Percentiles rank a stretch among this genome's conserved stretches.
Evolutionary conservation across 805 yeast species (phyloP).

Genomic region (Pichia nanzhaoensis): DNA sequence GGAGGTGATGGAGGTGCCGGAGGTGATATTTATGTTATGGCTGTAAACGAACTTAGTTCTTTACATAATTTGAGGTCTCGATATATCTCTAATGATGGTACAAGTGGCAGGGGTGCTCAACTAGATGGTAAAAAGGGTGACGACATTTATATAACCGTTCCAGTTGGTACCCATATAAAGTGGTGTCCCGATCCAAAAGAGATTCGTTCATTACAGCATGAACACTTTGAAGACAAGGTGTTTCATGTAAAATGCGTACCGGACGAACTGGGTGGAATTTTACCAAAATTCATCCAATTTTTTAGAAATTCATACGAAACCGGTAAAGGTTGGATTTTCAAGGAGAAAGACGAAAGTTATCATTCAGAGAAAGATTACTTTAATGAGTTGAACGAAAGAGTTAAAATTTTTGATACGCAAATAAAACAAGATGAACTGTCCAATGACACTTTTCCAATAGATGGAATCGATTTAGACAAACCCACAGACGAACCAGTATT

Average conservation of each 20-base stretch:
- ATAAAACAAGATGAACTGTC: slow-evolving; percentile 49
- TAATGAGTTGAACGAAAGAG: slow-evolving; percentile 52
- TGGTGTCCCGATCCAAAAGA: slow-evolving; percentile 75
- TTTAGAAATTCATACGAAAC: slow-evolving; percentile 52
- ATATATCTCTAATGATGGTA: slow-evolving; percentile 70
- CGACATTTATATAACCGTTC: slow-evolving; percentile 76
- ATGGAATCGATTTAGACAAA: slow-evolving; percentile 68
- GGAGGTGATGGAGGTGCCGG: slow-evolving; percentile 99
- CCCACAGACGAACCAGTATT: slow-evolving; percentile 62
- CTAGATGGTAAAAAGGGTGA: slow-evolving; percentile 82
- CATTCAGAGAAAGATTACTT: slow-evolving; percentile 65
- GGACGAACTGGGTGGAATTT: slow-evolving; percentile 11
- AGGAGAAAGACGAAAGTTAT: slow-evolving; percentile 67
- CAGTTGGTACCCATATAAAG: slow-evolving; percentile 80
- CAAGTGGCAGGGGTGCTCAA: slow-evolving; percentile 65
- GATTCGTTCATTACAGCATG: slow-evolving; percentile 24
- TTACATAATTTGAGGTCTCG: slow-evolving; percentile 61
- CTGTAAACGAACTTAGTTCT: slow-evolving; percentile 63
- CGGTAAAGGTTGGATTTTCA: slow-evolving; percentile 88
- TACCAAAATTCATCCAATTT: slow-evolving; percentile 49
- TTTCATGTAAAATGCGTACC: slow-evolving; percentile 27
- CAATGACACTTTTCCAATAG: slow-evolving; percentile 67
- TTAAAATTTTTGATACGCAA: slow-evolving; percentile 57
- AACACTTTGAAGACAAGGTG: slow-evolving; percentile 15
- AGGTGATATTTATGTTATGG: slow-evolving; percentile 79